Evolutionary conservation across 2,329 filamentous ascomycete species (phyloP).

Genomic region (Aspergillus nomiae): DNA sequence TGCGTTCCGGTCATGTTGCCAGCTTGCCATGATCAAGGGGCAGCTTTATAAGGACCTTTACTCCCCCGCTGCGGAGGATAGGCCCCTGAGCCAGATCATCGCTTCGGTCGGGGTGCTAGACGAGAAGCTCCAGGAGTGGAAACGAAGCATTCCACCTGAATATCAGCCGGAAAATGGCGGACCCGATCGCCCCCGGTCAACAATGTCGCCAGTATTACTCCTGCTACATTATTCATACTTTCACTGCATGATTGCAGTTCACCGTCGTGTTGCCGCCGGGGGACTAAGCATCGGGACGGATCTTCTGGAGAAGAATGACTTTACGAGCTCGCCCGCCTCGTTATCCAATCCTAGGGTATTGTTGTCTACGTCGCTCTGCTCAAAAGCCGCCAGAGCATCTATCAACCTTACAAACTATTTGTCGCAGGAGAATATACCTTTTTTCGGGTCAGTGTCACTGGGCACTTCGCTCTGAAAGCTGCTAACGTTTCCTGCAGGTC

Average conservation of each 20-base stretch:
- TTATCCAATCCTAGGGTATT: conserved; percentile 11
- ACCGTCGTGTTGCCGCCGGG: conserved; percentile 12
- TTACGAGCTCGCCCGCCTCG: neutral
- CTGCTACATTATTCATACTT: conserved; percentile 21
- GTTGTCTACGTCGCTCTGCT: conserved; percentile 16
- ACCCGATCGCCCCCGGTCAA: neutral
- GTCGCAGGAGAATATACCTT: conserved; percentile 13
- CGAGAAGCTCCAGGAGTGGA: conserved; percentile 17
- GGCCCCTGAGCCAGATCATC: conserved; percentile 14
- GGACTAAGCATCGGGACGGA: conserved; percentile 11
- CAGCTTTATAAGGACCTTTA: conserved; percentile 18
- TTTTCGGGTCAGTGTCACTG: conserved; percentile 14
- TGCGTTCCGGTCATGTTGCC: conserved; percentile 14
- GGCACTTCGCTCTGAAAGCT: neutral
- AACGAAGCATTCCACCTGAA: conserved; percentile 12
- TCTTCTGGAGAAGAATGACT: neutral
- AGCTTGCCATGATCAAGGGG: conserved; percentile 20
- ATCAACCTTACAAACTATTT: conserved; percentile 19
- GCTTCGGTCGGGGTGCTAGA: conserved; percentile 14
- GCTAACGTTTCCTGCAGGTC: conserved; percentile 8
- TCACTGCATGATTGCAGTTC: conserved; percentile 22
- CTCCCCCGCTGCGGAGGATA: conserved; percentile 14
- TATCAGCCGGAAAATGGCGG: conserved; percentile 12
- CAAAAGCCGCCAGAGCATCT: conserved; percentile 21
- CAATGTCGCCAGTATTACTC: conserved; percentile 13